Percentiles rank a stretch among this genome's conserved stretches.
These are phyloP conservation scores for Astrothelium subdiscretum DNA, from an alignment of 495 filamentous ascomycete genomes.

Conservation along the genomic window DNA sequence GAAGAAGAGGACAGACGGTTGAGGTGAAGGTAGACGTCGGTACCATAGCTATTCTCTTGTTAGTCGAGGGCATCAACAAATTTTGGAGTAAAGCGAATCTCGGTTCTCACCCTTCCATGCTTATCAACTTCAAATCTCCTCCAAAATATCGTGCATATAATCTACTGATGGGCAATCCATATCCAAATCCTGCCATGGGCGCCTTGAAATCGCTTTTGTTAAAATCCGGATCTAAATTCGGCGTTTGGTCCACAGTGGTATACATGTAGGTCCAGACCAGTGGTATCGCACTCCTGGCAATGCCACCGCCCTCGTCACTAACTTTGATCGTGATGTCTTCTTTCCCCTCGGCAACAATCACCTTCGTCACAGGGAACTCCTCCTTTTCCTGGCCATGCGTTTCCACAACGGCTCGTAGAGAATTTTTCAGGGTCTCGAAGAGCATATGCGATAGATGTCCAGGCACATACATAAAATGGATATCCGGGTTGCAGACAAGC, in stretches of 20 bases:
- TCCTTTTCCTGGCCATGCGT: conserved; percentile 89
- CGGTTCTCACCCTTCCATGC: conserved; percentile 87
- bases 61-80: neutral
- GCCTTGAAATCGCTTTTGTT: conserved; percentile 99
- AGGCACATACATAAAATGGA: conserved; percentile 98
- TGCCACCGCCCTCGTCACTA: conserved; percentile 90
- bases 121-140: conserved; percentile 92
- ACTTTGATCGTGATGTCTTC: conserved; percentile 99
- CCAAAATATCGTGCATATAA: conserved; percentile 96
- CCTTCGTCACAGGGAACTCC: conserved; percentile 90
- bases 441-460: conserved; percentile 98
- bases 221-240: conserved; percentile 90
- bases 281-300: conserved; percentile 80
- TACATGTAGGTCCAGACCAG: conserved; percentile 99
- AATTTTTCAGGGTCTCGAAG: conserved; percentile 98
- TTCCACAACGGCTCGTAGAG: conserved; percentile 90
- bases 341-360: conserved; percentile 92
- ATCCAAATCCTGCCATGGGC: conserved; percentile 97
- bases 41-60: conserved; percentile 65
- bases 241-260: conserved; percentile 92
- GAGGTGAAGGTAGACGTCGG: conserved; percentile 94
- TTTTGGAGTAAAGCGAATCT: conserved; percentile 4
- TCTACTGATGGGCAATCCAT: conserved; percentile 84
- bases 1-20: conserved; percentile 92
- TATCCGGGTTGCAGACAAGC: conserved; percentile 81